Evolutionary conservation across 805 yeast genomes (phyloP), one percentile per base, ranked within the genome.

Genomic region (Torulaspora franciscae): DNA sequence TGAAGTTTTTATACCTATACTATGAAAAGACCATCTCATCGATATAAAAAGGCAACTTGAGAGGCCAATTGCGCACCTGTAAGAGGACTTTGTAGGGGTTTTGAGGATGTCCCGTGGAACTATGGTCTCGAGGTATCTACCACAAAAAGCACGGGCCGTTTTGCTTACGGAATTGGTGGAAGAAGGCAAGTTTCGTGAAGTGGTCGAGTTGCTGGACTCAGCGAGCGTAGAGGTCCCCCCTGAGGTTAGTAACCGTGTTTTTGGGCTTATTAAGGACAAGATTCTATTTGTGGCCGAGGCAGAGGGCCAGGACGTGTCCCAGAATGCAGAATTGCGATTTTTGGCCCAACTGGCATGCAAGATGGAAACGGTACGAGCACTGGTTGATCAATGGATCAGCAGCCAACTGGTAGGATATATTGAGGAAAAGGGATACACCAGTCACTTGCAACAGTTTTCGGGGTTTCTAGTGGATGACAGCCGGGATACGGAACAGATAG

Each of bases 311-410:
- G 26, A 24, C 33, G 7, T 26, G 26, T 14, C 15, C 10, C 10
- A 42, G 7, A 35, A 47, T 24, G 36, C 15, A 1, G 47, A 47
- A 19, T 30, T 56, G 25, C 36, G 43, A n/a, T 27, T 22, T 3
- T 10, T 46, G 24, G 44, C 51, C 11, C 39, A 42, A 22, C 32
- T 55, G n/a, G 46, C 55, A 11, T 32, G 32, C 10, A 36, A 37
- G n/a, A 37, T 52, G 17, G 40, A 45, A 3, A 22, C 22, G 11
- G 34, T 59, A 13, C 39, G 50, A 45, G 22, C 27, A 2, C 27
- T n/a, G n/a, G 47, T 52, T 19, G 47, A 52, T 15, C 5, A 11
- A 3, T 57, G 56, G 57, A 38, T 51, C 6, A 24, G 32, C 3
- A 19, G 43, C 2, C 37, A 40, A 13, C 11, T 58, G 13, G 19